Percentiles rank a stretch among this genome's conserved stretches.
Evolutionary conservation across 129 eudicot genomes (phyloP).

Genomic region (Smallanthus sonchifolius): DNA sequence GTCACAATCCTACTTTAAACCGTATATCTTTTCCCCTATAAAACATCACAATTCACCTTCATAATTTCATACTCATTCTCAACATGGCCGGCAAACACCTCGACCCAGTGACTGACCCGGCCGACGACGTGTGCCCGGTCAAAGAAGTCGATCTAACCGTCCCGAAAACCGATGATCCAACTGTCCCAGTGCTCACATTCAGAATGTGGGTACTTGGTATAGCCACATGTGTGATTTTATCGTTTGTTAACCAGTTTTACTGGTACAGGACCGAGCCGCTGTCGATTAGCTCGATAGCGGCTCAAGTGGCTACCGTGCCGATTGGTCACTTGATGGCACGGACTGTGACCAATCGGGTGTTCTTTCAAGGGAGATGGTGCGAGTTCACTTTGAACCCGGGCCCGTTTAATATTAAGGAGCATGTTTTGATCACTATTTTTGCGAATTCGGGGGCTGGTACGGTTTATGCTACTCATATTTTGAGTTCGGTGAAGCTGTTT

Average conservation of each 20-base stretch:
- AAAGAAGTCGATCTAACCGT: constrained; percentile 62
- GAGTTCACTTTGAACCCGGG: constrained; percentile 64
- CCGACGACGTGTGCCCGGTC: constrained; percentile 35
- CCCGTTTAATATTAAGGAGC: constrained; percentile 70
- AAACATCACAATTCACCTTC: not conserved
- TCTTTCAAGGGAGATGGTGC: constrained; percentile 32
- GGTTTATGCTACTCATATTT: constrained; percentile 66
- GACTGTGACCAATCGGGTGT: constrained; percentile 35
- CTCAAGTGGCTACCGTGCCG: constrained; percentile 60
- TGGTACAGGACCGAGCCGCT: constrained; percentile 62
- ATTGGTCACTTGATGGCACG: constrained; percentile 71
- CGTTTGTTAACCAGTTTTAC: constrained; percentile 68
- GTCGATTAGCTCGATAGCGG: constrained; percentile 35
- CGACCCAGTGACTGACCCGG: not conserved
- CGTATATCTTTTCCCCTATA: constrained; percentile 1
- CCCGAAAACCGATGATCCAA: constrained; percentile 71
- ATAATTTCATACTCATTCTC: not conserved
- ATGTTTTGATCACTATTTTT: constrained; percentile 64
- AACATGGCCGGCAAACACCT: constrained; percentile 11
- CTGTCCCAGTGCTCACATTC: constrained; percentile 52
- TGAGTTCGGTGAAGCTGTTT: constrained; percentile 52
- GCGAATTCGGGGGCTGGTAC: constrained; percentile 67
- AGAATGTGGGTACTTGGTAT: constrained; percentile 74
- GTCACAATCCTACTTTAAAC: constrained; percentile 6
- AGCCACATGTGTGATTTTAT: constrained; percentile 41